Base-by-base conservation (phyloP, 2,329 filamentous ascomycete genomes). In the Dissoconium aciculare region DNA sequence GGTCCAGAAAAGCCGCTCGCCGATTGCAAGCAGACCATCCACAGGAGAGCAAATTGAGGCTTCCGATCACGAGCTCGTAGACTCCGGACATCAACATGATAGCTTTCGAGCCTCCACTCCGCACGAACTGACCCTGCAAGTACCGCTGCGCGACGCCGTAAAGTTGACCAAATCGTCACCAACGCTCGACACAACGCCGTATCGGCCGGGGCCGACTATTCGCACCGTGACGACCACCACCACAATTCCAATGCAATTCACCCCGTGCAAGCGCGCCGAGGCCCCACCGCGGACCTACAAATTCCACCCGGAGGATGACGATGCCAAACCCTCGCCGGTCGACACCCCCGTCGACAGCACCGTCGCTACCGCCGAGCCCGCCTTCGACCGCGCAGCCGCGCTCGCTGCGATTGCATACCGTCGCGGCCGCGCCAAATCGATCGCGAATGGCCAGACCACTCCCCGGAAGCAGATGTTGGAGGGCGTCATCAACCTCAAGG, bases 351-450 rank as follows among this genome's bases (percentile, higher is more conserved):
- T 27, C 13, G 17, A 15, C 25, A 33, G 15, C 26, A 38, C 17
- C 33, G 37, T 27, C 26, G 29, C 36, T 17, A 35, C 35, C 14
- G 36, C 39, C 17, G 43, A 40, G 13, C 40, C 41, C 4, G 39
- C 39, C 5, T 52, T 66, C 33, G 62, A 65, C 32, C 66, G 80
- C 32, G 80, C 83, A 52, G 66, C 83, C 53, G 79, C 79, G 3
- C 64, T 87, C 11, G 76, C 76, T 33, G 72, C 76, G 50, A 85
- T 87, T 42, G 67, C 74, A 31, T 74, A 81, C 56, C 65, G 80
- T 15, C 61, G 80, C 31, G 78, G 77, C 5, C 62, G 80, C 27
- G 77, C 79, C 34, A 66, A 72, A 42, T 81, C 75, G 51, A 69
- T 77, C 34, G 72, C 73, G 4, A 65, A 71, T 31, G 71, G 70